Evolutionary conservation across 2,329 filamentous ascomycete species (phyloP), one percentile per base, ranked within the genome.

Genomic region (Trichoderma atroviride): DNA sequence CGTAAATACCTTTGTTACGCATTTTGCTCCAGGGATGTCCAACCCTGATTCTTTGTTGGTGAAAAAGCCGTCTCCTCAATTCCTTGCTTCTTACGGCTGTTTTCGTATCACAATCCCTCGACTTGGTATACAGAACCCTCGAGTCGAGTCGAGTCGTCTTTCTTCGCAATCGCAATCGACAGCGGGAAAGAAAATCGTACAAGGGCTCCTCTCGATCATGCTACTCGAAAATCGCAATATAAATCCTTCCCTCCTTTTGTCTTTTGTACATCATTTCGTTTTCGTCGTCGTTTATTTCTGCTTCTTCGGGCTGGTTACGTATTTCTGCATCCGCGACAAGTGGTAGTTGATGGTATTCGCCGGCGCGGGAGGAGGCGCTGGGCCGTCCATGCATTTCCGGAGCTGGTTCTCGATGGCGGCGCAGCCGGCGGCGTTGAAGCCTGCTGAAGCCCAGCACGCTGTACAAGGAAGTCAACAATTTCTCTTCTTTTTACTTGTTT

Each of bases 261-360:
- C 1, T 53, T 29, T 31, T n/a, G 31, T 33, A 33, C 33, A 35
- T 35, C 33, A 3, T 13, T 13, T 13, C 10, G 33, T 13, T 35
- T 35, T 11, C 10, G 33, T 35, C 33, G 33, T 35, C 33, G 9
- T 53, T 74, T 74, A 81, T 69, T 78, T 79, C 67, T 77, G 75
- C 76, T 79, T 82, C 72, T 72, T 71, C 60, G 75, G 77, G 63
- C 75, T 81, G n/a, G 80, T 94, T 88, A 87, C 89, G 83, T 73
- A 89, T 86, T 76, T 91, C 86, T 82, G 90, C 87, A 84, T 96
- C 84, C 96, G 88, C 73, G 88, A 87, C 55, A 98, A 84, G 79
- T 97, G 94, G 85, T 94, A 94, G 83, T 98, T 98, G 87, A 98
- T 94, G 79, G 89, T 95, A 83, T 90, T 93, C 78, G 88, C 87